Evolutionary conservation across 345 rosid species (phyloP).

Genomic region (Pistacia integerrima): DNA sequence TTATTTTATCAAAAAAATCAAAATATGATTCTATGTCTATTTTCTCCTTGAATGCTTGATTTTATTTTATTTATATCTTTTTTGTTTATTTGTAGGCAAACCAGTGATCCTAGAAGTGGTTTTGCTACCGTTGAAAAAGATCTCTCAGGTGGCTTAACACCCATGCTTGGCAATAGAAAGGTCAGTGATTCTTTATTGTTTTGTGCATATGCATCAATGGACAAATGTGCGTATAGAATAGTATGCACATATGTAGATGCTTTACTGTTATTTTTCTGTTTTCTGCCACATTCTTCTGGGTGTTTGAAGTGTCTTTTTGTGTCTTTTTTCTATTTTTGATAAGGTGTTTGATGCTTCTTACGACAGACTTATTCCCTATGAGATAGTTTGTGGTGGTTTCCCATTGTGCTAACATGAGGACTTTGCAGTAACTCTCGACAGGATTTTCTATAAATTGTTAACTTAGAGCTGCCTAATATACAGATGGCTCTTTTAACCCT

Average conservation of each 20-base stretch:
- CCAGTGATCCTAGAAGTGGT: slow-evolving; percentile 86
- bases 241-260: background rate
- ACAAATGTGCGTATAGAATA: background rate
- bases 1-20: background rate
- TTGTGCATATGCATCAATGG: background rate
- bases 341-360: no score
- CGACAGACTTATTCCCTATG: background rate
- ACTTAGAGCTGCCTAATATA: no score
- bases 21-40: background rate
- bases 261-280: background rate
- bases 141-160: slow-evolving; percentile 78
- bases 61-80: slow-evolving; percentile 3
- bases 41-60: background rate
- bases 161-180: slow-evolving; percentile 95
- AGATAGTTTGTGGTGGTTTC: background rate
- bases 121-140: slow-evolving; percentile 92
- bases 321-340: no score
- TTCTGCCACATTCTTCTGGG: background rate
- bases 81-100: slow-evolving; percentile 52
- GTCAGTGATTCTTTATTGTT: slow-evolving; percentile 37
- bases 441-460: no score
- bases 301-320: background rate
- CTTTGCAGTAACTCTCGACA: no score
- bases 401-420: no score
- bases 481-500: no score